Percentiles rank a stretch among this genome's conserved stretches.
phyloP scores from a whole-genome alignment of 768 basidiomycete genomes.

The Hypsizygus marmoreus region DNA sequence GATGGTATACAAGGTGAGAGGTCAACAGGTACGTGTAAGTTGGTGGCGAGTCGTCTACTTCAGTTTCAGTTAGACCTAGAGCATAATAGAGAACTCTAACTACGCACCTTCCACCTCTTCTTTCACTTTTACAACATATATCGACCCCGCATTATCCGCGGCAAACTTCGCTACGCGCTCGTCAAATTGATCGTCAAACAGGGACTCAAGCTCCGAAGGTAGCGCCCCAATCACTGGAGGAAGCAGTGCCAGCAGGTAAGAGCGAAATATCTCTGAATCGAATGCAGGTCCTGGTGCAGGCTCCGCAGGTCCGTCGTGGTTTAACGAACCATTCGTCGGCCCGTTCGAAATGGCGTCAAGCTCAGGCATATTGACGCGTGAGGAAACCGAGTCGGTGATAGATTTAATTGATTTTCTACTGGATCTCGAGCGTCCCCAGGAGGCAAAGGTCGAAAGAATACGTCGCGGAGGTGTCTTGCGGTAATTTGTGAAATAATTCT shows the following conservation, averaged over 20 bases:
- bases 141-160: slow-evolving; percentile 69
- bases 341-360: slow-evolving; percentile 29
- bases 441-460: slow-evolving; percentile 14
- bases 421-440: slow-evolving; percentile 18
- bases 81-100: not conserved
- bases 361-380: slow-evolving; percentile 12
- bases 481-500: slow-evolving; percentile 30
- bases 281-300: slow-evolving; percentile 48
- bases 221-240: slow-evolving; percentile 82
- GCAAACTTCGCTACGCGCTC: slow-evolving; percentile 79
- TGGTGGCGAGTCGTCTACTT: slow-evolving; percentile 64
- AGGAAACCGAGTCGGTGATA: slow-evolving; percentile 10
- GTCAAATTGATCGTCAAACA: slow-evolving; percentile 75
- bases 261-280: slow-evolving; percentile 69
- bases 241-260: slow-evolving; percentile 70
- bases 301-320: slow-evolving; percentile 27
- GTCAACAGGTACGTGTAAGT: slow-evolving; percentile 69
- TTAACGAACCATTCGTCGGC: slow-evolving; percentile 28
- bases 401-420: slow-evolving; percentile 16
- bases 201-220: slow-evolving; percentile 60
- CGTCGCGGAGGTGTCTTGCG: slow-evolving; percentile 27
- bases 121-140: slow-evolving; percentile 81
- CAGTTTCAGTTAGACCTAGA: slow-evolving; percentile 13
- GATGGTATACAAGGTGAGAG: slow-evolving; percentile 75
- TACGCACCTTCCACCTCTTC: slow-evolving; percentile 74